Conservation (phyloP, 2,329 filamentous ascomycete genomes). For the Trichoderma lentiforme region DNA sequence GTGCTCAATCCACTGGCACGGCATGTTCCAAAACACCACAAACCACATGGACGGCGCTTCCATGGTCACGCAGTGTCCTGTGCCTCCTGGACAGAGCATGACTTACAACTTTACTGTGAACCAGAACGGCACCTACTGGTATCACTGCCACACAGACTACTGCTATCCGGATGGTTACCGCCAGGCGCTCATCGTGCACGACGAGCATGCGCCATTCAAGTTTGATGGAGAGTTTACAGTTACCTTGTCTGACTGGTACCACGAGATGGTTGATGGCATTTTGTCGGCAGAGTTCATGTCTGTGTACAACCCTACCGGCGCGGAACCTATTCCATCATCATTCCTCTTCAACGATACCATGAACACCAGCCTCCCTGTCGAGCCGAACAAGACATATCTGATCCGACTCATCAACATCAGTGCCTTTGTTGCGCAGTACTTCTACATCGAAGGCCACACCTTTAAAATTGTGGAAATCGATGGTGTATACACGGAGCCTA, state of each 20-base stretch:
- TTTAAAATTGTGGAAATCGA: slow-evolving; percentile 43
- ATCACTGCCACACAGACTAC: slow-evolving; percentile 49
- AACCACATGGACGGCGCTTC: slow-evolving; percentile 59
- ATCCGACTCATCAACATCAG: slow-evolving; percentile 53
- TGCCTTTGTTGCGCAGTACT: slow-evolving; percentile 48
- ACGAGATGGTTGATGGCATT: slow-evolving; percentile 44
- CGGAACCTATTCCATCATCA: slow-evolving; percentile 53
- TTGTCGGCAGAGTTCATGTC: slow-evolving; percentile 30
- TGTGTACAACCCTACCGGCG: slow-evolving; percentile 44
- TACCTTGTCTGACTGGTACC: slow-evolving; percentile 61
- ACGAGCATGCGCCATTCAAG: slow-evolving; percentile 47
- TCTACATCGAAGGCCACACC: slow-evolving; percentile 44
- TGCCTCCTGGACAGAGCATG: slow-evolving; percentile 50
- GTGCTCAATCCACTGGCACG: slow-evolving; percentile 58
- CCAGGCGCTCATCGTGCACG: slow-evolving; percentile 54
- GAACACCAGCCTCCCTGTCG: slow-evolving; percentile 30
- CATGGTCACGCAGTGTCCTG: slow-evolving; percentile 55
- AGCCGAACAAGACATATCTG: slow-evolving; percentile 50
- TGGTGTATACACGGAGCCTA: slow-evolving; percentile 47
- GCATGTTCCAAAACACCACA: slow-evolving; percentile 56
- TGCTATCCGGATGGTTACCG: slow-evolving; percentile 30
- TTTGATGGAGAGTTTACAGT: slow-evolving; percentile 54
- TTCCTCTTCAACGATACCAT: slow-evolving; percentile 52
- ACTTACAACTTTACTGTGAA: slow-evolving; percentile 56
- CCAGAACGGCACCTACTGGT: slow-evolving; percentile 61